Base-by-base conservation (phyloP, 441 rosid species). In the Pelargonium myrrhifolium region DNA sequence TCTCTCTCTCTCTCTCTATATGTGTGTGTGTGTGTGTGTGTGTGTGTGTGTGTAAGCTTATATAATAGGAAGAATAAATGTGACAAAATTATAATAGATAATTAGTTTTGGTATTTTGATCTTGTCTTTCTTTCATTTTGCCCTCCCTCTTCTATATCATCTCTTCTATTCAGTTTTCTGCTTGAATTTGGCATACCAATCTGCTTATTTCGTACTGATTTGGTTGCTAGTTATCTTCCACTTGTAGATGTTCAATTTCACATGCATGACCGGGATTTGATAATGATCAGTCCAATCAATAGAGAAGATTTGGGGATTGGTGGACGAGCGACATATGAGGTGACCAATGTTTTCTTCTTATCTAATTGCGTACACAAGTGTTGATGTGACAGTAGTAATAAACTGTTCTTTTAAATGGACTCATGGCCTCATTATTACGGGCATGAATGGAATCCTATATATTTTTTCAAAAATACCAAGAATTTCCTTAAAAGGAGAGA, bases 171-270 rank as follows among this genome's bases (percentile, higher is more conserved):
- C 11, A 42, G 14, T 9, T 42, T 42, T 42, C 11, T 42, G 12
- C 18, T 55, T 18, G 21, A 12, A 20, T 55, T 35, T 35, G 39
- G 12, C 61, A 9, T 35, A 5, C 6, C 24, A 55, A 55, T 55
- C 12, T 20, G 61, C 26, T 55, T 20, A 20, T 53, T 53, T 15
- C 4, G 22, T 55, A 18, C 61, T 20, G 26, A 55, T 55, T 20
- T 17, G 11, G 61, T 45, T n/a, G n/a, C 10, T 11, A 62, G 55
- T 72, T 49, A 49, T 68, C 17, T 47, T 72, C 58, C 65, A 55
- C 61, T 74, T 79, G 69, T 78, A 93, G 98, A 86, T 85, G 86
- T 89, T 75, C 86, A 87, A 77, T 79, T 93, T 68, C 77, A 84
- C 45, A 80, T 89, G 89, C 79, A 72, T 53, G 73, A 72, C 73